Conservation (phyloP, 169 alveolate species). For the Pseudocohnilembus persalinus region DNA sequence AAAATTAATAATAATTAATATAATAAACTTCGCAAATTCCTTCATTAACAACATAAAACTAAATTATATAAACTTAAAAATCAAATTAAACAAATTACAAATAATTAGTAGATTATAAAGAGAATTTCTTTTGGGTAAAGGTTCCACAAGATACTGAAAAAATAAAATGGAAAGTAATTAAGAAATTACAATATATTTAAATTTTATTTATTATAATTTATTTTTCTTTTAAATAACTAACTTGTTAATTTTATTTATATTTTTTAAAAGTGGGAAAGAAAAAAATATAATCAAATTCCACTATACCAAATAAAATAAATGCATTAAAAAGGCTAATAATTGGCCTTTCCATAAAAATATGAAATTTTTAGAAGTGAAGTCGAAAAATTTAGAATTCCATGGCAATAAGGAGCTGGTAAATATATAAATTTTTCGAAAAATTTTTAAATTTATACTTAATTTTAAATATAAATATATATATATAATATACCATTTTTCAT, state of each 20-base stretch:
- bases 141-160: not conserved
- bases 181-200: too few relatives aligned
- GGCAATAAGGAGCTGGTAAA: constrained; percentile 35
- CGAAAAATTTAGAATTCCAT: constrained; percentile 27
- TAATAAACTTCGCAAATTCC: not conserved
- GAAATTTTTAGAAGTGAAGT: constrained; percentile 16
- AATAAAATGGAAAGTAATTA: not conserved
- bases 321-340: not conserved
- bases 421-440: not conserved
- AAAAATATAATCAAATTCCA: not conserved
- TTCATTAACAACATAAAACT: not conserved
- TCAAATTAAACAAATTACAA: too few relatives aligned
- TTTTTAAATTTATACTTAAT: constrained; percentile 13
- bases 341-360: constrained; percentile 17
- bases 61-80: not conserved
- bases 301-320: not conserved
- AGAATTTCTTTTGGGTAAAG: not conserved
- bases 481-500: too few relatives aligned
- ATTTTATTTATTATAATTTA: too few relatives aligned
- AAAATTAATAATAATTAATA: too few relatives aligned
- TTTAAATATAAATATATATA: too few relatives aligned
- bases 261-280: not conserved
- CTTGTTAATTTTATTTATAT: too few relatives aligned
- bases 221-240: not conserved
- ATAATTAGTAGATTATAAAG: not conserved